Percentiles rank a stretch among this genome's conserved stretches.
phyloP scores from a whole-genome alignment of 495 filamentous ascomycete species.

The Letharia columbiana region DNA sequence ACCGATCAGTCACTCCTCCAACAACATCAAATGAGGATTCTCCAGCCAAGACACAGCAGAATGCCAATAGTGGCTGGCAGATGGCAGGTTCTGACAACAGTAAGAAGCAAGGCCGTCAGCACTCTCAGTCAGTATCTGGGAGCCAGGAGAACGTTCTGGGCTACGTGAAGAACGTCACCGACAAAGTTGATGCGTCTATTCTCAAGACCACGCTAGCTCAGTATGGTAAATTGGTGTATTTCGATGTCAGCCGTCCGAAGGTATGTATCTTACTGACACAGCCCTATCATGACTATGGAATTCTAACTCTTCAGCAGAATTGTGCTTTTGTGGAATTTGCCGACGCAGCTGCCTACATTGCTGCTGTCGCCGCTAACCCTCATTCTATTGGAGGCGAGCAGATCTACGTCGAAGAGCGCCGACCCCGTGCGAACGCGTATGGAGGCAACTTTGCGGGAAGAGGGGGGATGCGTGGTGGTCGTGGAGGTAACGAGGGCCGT shows the following conservation, averaged over 20 bases:
- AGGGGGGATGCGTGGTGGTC: constrained; percentile 55
- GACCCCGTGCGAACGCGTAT: constrained; percentile 59
- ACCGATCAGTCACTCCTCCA: constrained; percentile 25
- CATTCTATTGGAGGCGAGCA: constrained; percentile 73
- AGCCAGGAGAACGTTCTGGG: constrained; percentile 61
- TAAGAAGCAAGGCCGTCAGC: constrained; percentile 65
- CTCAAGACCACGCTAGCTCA: constrained; percentile 56
- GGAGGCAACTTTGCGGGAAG: constrained; percentile 52
- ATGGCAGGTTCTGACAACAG: constrained; percentile 68
- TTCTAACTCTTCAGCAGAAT: constrained; percentile 48
- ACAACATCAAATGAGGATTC: constrained; percentile 36
- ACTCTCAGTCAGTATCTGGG: constrained; percentile 39
- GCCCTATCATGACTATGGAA: not conserved
- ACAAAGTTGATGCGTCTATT: constrained; percentile 63
- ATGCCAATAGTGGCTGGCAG: constrained; percentile 59
- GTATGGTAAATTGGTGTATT: constrained; percentile 73
- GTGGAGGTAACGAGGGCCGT: constrained; percentile 55
- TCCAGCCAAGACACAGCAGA: constrained; percentile 39
- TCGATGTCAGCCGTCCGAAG: constrained; percentile 85
- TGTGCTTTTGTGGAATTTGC: constrained; percentile 94
- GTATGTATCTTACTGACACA: constrained; percentile 41
- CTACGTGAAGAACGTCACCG: constrained; percentile 90
- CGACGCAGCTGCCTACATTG: constrained; percentile 64
- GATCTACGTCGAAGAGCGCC: constrained; percentile 82
- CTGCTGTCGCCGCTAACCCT: constrained; percentile 76